Evolutionary conservation across 1,284 basidiomycete genomes (phyloP).

Genomic region (Austroboletus novae-zelandiae): DNA sequence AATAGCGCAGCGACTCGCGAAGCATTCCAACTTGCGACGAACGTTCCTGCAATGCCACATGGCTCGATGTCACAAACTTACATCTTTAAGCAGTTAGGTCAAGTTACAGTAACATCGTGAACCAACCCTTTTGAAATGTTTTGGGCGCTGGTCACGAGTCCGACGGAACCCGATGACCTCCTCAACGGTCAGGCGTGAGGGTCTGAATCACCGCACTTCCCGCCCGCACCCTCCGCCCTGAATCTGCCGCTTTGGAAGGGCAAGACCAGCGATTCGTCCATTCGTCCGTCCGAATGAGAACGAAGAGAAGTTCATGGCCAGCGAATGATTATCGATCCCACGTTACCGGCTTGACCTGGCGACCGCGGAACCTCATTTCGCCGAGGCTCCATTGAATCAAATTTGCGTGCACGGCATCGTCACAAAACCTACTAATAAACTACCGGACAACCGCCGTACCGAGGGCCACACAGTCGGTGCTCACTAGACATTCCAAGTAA

Average conservation of each 20-base stretch:
- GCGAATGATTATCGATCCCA: background rate
- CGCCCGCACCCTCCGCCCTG: background rate
- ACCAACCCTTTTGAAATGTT: too few species aligned
- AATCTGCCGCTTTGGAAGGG: background rate
- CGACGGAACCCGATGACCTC: background rate
- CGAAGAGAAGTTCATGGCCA: background rate
- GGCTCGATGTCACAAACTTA: too few species aligned
- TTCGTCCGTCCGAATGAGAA: background rate
- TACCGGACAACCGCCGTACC: constrained; percentile 3
- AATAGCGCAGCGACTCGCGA: background rate
- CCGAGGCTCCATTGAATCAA: background rate
- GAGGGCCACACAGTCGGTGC: background rate
- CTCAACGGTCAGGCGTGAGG: background rate
- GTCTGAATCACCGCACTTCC: background rate
- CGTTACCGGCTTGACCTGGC: constrained; percentile 1
- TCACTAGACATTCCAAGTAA: background rate
- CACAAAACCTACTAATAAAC: background rate
- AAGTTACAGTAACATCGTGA: too few species aligned
- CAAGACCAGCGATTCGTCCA: constrained; percentile 1
- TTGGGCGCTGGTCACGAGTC: background rate
- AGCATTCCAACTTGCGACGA: constrained; percentile 10
- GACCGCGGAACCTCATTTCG: background rate
- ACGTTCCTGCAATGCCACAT: constrained; percentile 20
- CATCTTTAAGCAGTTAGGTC: background rate
- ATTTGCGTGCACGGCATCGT: constrained; percentile 1